phyloP scores from a whole-genome alignment of 768 basidiomycete species.

The Leccinum subgranulosum region DNA sequence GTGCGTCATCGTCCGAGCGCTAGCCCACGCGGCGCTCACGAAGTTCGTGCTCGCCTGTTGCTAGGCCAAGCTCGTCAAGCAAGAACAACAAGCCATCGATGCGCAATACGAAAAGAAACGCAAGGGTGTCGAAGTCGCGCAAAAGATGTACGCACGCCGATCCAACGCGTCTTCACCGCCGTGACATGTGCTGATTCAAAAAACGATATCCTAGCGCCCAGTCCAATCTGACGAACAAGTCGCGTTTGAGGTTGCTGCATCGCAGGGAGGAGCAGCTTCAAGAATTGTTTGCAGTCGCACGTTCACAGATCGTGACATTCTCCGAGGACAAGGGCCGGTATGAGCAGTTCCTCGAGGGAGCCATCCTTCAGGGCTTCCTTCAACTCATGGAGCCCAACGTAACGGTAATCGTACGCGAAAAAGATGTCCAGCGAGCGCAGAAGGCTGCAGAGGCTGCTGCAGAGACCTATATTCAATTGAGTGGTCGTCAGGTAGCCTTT shows the following conservation, averaged over 20 bases:
- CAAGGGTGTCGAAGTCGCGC: constrained; percentile 89
- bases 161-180: not conserved
- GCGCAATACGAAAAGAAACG: constrained; percentile 93
- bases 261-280: constrained; percentile 90
- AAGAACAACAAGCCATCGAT: constrained; percentile 94
- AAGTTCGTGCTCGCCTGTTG: not conserved
- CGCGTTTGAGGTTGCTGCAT: constrained; percentile 85
- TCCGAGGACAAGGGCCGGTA: constrained; percentile 69
- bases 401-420: constrained; percentile 61
- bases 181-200: constrained; percentile 1
- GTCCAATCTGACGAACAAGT: constrained; percentile 95
- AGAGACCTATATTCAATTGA: constrained; percentile 69
- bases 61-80: constrained; percentile 96
- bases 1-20: constrained; percentile 32
- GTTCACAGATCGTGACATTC: constrained; percentile 58
- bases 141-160: constrained; percentile 79
- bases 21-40: too few species aligned
- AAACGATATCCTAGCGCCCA: constrained; percentile 59
- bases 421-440: constrained; percentile 59
- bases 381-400: constrained; percentile 75
- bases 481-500: constrained; percentile 61
- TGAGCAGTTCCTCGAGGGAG: constrained; percentile 75
- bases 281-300: constrained; percentile 77
- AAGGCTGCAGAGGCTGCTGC: constrained; percentile 65
- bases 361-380: constrained; percentile 86